These are phyloP conservation scores for Macrophomina tecta DNA, from an alignment of 2,329 filamentous ascomycete species.

Conservation along the genomic window DNA sequence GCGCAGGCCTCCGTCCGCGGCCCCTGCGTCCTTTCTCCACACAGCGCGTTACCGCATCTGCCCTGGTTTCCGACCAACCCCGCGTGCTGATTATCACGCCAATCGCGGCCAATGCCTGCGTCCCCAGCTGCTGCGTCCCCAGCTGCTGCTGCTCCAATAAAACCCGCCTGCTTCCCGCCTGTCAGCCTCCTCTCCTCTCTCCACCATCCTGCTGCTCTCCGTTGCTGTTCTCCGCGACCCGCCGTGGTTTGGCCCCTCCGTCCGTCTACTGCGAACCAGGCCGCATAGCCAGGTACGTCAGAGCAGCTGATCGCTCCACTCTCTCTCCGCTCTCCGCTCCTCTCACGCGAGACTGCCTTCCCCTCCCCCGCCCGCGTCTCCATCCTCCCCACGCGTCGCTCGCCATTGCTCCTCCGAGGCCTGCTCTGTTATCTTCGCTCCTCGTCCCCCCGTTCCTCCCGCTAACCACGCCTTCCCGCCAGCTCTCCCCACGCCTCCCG, in stretches of 20 bases:
- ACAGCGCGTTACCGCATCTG: slow-evolving; percentile 12
- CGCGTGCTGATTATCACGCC: slow-evolving; percentile 23
- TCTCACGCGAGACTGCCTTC: neutral
- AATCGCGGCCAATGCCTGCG: neutral
- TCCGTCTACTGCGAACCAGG: neutral
- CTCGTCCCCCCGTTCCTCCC: neutral
- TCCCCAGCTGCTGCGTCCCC: neutral
- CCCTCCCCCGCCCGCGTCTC: slow-evolving; percentile 1
- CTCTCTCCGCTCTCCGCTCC: neutral
- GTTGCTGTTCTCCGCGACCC: neutral
- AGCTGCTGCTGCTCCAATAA: neutral
- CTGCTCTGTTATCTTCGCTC: neutral
- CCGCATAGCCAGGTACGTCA: slow-evolving; percentile 19
- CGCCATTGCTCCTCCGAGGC: neutral
- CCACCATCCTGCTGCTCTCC: neutral
- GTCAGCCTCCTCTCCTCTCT: neutral
- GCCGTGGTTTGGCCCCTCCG: neutral
- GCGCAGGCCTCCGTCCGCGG: slow-evolving; percentile 1
- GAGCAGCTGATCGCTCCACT: neutral
- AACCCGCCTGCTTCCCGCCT: slow-evolving; percentile 12
- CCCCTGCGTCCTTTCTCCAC: slow-evolving; percentile 20
- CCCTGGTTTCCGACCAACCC: slow-evolving; percentile 23
- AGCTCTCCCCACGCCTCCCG: neutral
- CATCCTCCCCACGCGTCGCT: neutral
- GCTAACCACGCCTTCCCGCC: neutral